phyloP scores from a whole-genome alignment of 2,329 filamentous ascomycete genomes.

The Xylaria sp. region DNA sequence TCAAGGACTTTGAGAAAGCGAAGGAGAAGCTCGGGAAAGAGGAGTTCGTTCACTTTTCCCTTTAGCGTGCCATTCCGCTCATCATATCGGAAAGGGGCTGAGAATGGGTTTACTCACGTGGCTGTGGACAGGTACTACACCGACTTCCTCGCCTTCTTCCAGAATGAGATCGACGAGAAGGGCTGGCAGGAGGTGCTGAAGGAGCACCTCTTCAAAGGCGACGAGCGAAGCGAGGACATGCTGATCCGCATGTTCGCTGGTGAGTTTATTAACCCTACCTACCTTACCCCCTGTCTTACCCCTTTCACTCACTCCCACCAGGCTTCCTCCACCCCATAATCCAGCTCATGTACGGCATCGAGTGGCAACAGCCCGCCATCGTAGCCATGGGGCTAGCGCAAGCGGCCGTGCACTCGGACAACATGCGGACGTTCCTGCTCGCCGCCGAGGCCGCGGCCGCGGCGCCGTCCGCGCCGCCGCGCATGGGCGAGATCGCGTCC shows the following conservation, averaged over 20 bases:
- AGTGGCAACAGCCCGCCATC: conserved; percentile 84
- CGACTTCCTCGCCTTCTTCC: conserved; percentile 82
- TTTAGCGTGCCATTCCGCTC: background rate
- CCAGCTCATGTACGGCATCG: conserved; percentile 85
- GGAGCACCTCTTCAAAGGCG: conserved; percentile 75
- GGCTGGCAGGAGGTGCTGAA: conserved; percentile 71
- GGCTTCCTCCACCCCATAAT: conserved; percentile 84
- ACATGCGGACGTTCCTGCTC: conserved; percentile 65
- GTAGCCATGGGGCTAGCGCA: conserved; percentile 84
- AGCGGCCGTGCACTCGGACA: conserved; percentile 73
- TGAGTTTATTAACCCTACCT: conserved; percentile 45
- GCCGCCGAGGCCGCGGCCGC: conserved; percentile 62
- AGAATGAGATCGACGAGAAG: conserved; percentile 73
- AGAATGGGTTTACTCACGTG: background rate
- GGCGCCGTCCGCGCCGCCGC: conserved; percentile 39
- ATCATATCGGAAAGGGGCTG: background rate
- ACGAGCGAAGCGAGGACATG: conserved; percentile 74
- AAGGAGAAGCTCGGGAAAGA: conserved; percentile 70
- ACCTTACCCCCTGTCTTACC: background rate
- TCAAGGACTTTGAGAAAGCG: conserved; percentile 68
- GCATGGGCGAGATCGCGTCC: conserved; percentile 61
- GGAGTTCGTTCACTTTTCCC: conserved; percentile 42
- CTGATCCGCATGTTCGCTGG: conserved; percentile 74
- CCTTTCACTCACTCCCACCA: conserved; percentile 40
- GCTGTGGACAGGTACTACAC: conserved; percentile 63